Evolutionary conservation across 208 protist species (phyloP).

Genomic region (Leptomonas seymouri): DNA sequence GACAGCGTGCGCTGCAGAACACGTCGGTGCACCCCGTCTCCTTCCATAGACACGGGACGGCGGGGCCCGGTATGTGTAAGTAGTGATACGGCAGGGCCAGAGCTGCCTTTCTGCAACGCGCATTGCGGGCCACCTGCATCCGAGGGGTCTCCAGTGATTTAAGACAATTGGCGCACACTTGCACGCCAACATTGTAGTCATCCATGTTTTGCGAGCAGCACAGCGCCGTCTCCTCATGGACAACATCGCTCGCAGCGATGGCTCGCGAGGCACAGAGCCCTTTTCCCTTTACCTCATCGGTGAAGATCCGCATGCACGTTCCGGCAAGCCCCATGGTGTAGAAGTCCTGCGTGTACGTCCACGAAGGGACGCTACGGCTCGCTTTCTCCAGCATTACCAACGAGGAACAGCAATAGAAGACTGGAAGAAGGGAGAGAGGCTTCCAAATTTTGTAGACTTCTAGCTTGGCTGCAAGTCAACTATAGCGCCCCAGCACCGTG

Average conservation of each 20-base stretch:
- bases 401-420: too few species aligned
- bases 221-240: constrained; percentile 71
- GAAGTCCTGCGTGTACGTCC: constrained; percentile 55
- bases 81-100: constrained; percentile 35
- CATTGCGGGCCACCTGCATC: constrained; percentile 43
- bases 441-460: background rate
- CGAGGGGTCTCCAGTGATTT: constrained; percentile 62
- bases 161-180: constrained; percentile 60
- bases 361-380: constrained; percentile 31
- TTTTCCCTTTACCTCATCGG: constrained; percentile 69
- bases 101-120: constrained; percentile 35
- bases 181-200: constrained; percentile 40
- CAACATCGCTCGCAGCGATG: constrained; percentile 44
- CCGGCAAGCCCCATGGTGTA: constrained; percentile 44
- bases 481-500: too few species aligned
- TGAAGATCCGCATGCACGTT: constrained; percentile 44
- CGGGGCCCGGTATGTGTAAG: constrained; percentile 21
- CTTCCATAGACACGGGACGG: constrained; percentile 42
- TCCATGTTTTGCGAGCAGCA: constrained; percentile 82
- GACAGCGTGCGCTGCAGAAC: constrained; percentile 67
- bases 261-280: constrained; percentile 44
- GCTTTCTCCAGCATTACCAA: background rate
- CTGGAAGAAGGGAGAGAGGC: background rate
- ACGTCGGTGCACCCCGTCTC: constrained; percentile 47
- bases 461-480: too few species aligned